Evolutionary conservation across 768 basidiomycete species (phyloP), one percentile per base, ranked within the genome.

Genomic region (Naganishia onofrii): DNA sequence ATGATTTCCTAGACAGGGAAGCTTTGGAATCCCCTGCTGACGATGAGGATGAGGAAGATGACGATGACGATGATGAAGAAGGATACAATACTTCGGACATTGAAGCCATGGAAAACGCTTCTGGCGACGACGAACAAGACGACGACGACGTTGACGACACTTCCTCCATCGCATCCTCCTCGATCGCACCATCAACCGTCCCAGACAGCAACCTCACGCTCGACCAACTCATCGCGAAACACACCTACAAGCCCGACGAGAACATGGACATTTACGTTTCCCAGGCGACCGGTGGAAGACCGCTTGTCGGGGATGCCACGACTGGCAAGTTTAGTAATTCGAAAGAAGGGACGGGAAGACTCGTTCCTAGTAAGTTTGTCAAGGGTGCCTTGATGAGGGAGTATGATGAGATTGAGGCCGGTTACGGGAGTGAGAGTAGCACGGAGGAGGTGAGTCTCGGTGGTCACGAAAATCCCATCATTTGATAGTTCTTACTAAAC

Each of bases 71-170:
- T 19, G 71, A 70, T 38, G 78, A 80, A 51, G 67, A 78, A 65
- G 81, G 81, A 4, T 82, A 82, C 75, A 82, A 82, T 73, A 79
- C 80, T 0, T 82, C 81, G 8, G 81, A 82, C 71, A 80, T 82
- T 34, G 81, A 82, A n/a, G 74, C 70, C 31, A 68, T 80, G 75
- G 76, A 80, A 52, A 68, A 64, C 66, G 68, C 65, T 23, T 70
- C 55, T 12, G 65, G 31, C 29, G 68, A 70, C 29, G 69, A 66
- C n/a, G n/a, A n/a, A n/a, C n/a, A n/a, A n/a, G n/a, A n/a, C 23
- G 46, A 69, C 48, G 71, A 68, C 15, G 68, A 74, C 26, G 66
- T 68, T 21, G 70, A 76, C 17, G 55, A 71, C 23, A 69, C 75
- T 9, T 74, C 73, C 23, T 72, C 73, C 7, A 74, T 75, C 31